Conservation (phyloP, 768 basidiomycete species). For the Termitomyces sp. region DNA sequence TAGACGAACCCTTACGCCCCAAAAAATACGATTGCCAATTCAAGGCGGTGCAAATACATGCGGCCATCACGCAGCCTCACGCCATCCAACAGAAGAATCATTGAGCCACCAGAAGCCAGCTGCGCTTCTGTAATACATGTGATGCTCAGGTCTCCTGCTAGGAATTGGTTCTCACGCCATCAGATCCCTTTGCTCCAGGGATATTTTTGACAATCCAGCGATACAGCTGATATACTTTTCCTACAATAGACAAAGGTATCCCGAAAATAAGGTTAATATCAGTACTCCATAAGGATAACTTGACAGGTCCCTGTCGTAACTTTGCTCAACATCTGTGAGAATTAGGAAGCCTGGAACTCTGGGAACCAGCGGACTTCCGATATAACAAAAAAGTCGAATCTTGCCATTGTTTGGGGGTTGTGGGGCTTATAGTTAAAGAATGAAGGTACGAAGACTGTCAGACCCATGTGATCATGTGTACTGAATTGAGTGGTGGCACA, state of each 20-base stretch:
- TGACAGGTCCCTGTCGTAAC: constrained; percentile 5
- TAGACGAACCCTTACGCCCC: neutral
- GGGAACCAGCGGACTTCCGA: neutral
- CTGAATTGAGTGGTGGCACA: constrained; percentile 1
- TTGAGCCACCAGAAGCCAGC: constrained; percentile 6
- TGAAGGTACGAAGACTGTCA: constrained; percentile 7
- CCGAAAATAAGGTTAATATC: neutral
- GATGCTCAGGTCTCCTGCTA: neutral
- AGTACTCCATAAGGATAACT: neutral
- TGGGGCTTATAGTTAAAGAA: constrained; percentile 2
- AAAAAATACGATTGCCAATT: constrained; percentile 1
- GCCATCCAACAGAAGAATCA: constrained; percentile 5
- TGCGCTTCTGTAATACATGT: constrained; percentile 5
- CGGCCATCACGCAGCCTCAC: constrained; percentile 10
- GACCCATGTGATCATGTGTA: constrained; percentile 7
- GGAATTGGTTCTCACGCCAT: neutral
- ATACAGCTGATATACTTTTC: neutral
- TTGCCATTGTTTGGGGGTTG: neutral
- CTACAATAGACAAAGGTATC: neutral
- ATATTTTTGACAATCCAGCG: neutral
- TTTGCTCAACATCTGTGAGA: constrained; percentile 6
- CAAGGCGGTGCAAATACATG: neutral
- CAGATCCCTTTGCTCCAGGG: neutral
- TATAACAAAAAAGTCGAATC: neutral
- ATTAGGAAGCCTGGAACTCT: neutral